Evolutionary conservation across 805 yeast species (phyloP).

Genomic region (Spathaspora sp.): DNA sequence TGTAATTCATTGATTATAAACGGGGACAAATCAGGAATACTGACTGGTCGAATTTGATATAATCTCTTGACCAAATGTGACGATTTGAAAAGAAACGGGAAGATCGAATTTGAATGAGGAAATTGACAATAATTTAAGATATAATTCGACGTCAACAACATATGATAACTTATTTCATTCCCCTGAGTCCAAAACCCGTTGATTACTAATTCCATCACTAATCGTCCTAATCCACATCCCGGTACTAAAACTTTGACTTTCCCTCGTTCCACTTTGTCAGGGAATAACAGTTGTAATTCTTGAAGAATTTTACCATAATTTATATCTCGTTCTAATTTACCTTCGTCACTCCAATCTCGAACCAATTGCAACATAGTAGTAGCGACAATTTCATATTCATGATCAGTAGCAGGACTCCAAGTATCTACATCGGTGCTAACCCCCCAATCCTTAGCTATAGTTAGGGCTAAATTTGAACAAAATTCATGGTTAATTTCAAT

Average conservation of each 20-base stretch:
- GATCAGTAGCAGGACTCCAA: constrained; percentile 40
- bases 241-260: constrained; percentile 50
- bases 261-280: constrained; percentile 32
- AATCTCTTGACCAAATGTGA: constrained; percentile 43
- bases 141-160: constrained; percentile 55
- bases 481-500: constrained; percentile 44
- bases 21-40: constrained; percentile 52
- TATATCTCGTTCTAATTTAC: constrained; percentile 39
- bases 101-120: constrained; percentile 38
- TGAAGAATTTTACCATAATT: constrained; percentile 37
- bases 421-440: constrained; percentile 28
- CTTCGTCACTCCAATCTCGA: constrained; percentile 63
- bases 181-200: constrained; percentile 64
- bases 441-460: constrained; percentile 51
- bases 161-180: constrained; percentile 62
- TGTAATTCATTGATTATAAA: constrained; percentile 28
- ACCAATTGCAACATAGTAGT: constrained; percentile 53
- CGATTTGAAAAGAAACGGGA: constrained; percentile 54
- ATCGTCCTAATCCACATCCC: constrained; percentile 62
- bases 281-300: constrained; percentile 31
- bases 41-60: constrained; percentile 48
- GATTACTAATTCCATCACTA: constrained; percentile 51
- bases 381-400: constrained; percentile 55
- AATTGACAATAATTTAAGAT: constrained; percentile 46
- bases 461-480: constrained; percentile 37